Conservation (phyloP, 805 yeast species). For the Sungouiozyma intestinalis region DNA sequence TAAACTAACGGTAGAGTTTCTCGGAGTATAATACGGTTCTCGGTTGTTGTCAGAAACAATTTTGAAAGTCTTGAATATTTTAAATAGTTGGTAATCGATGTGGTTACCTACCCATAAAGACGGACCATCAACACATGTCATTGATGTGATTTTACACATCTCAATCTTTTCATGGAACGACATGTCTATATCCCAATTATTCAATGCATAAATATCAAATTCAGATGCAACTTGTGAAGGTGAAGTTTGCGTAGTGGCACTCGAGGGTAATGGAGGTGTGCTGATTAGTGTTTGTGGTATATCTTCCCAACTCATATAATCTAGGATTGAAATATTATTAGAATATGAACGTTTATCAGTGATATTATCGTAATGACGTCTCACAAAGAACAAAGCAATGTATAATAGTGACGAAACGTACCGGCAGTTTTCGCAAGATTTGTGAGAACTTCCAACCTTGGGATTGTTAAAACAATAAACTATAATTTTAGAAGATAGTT, state of each 20-base stretch:
- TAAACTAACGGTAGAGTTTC: conserved; percentile 40
- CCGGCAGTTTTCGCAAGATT: conserved; percentile 15
- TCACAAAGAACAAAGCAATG: conserved; percentile 32
- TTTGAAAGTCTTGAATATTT: conserved; percentile 9
- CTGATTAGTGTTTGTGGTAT: conserved; percentile 18
- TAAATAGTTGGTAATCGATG: conserved; percentile 48
- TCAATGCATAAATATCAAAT: conserved; percentile 35
- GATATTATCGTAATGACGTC: conserved; percentile 4
- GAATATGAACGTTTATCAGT: not conserved
- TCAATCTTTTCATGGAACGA: conserved; percentile 70
- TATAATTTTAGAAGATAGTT: conserved; percentile 62
- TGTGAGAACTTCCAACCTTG: conserved; percentile 15
- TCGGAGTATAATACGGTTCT: conserved; percentile 39
- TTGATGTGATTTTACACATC: conserved; percentile 72
- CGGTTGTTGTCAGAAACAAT: not conserved
- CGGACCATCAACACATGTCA: conserved; percentile 40
- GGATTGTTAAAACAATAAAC: conserved; percentile 54
- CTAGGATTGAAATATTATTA: conserved; percentile 8
- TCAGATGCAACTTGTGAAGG: conserved; percentile 22
- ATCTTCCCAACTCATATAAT: conserved; percentile 7
- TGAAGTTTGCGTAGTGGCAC: conserved; percentile 8
- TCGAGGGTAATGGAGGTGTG: conserved; percentile 13
- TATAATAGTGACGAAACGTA: conserved; percentile 31
- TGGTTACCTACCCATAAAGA: conserved; percentile 78
- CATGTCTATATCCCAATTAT: conserved; percentile 61